Percentiles rank a stretch among this genome's conserved stretches.
These are phyloP conservation scores for Scheffersomyces lignosus DNA, from an alignment of 805 yeast species.

Conservation along the genomic window DNA sequence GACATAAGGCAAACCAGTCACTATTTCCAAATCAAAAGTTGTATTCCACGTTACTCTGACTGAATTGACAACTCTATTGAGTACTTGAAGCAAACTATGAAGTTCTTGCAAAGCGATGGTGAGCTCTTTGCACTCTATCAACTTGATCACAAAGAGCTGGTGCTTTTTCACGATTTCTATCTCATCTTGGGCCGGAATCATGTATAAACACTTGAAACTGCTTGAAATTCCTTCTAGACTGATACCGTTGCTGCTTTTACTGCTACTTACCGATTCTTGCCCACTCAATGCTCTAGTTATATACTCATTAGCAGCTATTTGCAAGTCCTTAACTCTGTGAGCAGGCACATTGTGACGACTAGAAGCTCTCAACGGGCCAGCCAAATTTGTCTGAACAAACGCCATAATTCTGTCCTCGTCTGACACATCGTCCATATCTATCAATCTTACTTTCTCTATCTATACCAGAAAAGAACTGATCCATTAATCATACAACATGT, in stretches of 20 bases:
- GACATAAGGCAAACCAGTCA: conserved; percentile 10
- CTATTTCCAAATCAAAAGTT: conserved; percentile 1
- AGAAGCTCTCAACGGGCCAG: conserved; percentile 9
- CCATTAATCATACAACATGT: too few species aligned
- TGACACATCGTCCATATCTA: too few species aligned
- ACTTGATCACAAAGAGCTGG: conserved; percentile 25
- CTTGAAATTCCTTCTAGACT: conserved; percentile 8
- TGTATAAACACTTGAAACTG: conserved; percentile 19
- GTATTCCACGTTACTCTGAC: background rate
- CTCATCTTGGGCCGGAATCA: conserved; percentile 6
- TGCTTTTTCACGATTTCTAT: conserved; percentile 21
- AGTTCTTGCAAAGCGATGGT: conserved; percentile 12
- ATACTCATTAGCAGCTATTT: too few species aligned
- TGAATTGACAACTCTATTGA: conserved; percentile 10
- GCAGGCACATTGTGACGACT: conserved; percentile 8
- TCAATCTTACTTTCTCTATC: too few species aligned
- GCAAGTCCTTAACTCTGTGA: too few species aligned
- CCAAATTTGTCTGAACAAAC: conserved; percentile 4
- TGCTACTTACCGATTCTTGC: too few species aligned
- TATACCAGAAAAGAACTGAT: too few species aligned
- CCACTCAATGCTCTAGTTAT: too few species aligned
- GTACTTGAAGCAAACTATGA: conserved; percentile 4
- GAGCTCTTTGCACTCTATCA: conserved; percentile 17
- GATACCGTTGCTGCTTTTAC: background rate
- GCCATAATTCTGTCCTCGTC: too few species aligned